Evolutionary conservation across 257 asterid genomes (phyloP).

Genomic region (Forsythia viridissima): DNA sequence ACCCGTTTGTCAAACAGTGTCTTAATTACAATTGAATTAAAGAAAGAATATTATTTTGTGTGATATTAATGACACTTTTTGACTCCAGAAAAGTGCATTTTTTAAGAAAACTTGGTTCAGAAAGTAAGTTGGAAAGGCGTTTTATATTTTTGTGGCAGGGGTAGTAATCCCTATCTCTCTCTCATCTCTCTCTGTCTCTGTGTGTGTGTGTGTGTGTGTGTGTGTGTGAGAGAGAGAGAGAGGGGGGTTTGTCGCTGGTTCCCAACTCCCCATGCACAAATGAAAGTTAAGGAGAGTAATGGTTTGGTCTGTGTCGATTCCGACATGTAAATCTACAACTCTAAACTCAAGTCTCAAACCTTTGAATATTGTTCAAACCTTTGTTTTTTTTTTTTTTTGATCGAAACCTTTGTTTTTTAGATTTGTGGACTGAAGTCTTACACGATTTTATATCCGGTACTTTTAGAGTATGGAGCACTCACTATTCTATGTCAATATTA

Average conservation of each 20-base stretch:
- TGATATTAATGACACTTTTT: neutral
- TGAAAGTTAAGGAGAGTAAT: conserved; percentile 12
- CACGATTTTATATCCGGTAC: too few relatives aligned
- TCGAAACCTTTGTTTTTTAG: too few relatives aligned
- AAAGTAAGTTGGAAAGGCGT: conserved; percentile 30
- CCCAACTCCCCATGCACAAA: conserved; percentile 27
- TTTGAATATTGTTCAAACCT: neutral
- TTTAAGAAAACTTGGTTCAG: conserved; percentile 6
- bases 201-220: neutral
- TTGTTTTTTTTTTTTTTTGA: too few relatives aligned
- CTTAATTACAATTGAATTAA: neutral
- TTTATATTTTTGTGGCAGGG: neutral
- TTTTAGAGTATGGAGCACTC: too few relatives aligned
- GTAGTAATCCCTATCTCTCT: neutral
- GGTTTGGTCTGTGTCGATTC: conserved; percentile 35
- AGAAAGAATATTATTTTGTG: neutral
- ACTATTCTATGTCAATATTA: too few relatives aligned
- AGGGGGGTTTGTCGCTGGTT: neutral
- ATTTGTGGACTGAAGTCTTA: too few relatives aligned
- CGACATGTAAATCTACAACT: conserved; percentile 28
- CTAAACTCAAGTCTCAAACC: neutral
- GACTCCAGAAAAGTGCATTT: neutral
- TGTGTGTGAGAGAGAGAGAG: neutral
- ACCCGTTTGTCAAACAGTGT: neutral
- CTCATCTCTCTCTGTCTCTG: neutral